Percentiles rank a stretch among this genome's conserved stretches.
Evolutionary conservation across 495 filamentous ascomycete genomes (phyloP).

Genomic region (Pyronema domesticum): DNA sequence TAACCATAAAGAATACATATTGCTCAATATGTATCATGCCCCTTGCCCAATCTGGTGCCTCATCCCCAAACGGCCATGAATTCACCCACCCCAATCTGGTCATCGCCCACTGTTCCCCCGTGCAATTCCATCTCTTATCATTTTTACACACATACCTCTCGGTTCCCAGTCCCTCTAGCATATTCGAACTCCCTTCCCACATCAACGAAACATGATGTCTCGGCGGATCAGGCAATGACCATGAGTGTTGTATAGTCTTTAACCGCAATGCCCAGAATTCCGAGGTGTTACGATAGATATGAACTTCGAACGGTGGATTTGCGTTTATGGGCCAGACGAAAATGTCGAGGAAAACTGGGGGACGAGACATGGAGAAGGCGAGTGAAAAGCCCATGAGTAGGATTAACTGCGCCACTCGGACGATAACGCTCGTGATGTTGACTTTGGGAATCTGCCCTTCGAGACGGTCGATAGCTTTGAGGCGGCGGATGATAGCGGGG

Average conservation of each 20-base stretch:
- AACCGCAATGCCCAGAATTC: neutral
- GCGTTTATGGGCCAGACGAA: slow-evolving; percentile 1
- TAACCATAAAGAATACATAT: slow-evolving; percentile 2
- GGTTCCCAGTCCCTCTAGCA: neutral
- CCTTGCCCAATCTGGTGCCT: neutral
- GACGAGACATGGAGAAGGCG: neutral
- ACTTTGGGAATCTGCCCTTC: slow-evolving; percentile 2
- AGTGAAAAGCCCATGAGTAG: neutral
- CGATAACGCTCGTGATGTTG: slow-evolving; percentile 1
- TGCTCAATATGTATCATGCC: slow-evolving; percentile 1
- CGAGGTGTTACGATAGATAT: neutral
- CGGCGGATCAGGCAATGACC: too few relatives aligned
- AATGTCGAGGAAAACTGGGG: slow-evolving; percentile 1
- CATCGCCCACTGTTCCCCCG: neutral
- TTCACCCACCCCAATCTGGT: slow-evolving; percentile 1
- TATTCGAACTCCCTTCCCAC: too few relatives aligned
- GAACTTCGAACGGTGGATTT: neutral
- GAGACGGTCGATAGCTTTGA: neutral
- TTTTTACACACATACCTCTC: neutral
- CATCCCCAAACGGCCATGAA: slow-evolving; percentile 2
- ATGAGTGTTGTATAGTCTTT: too few relatives aligned
- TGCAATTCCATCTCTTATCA: neutral
- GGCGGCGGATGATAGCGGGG: neutral
- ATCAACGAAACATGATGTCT: too few relatives aligned
- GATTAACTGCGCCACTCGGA: slow-evolving; percentile 2